Evolutionary conservation across 1,139 yeast species (phyloP), one percentile per base, ranked within the genome.

Genomic region (Cylindricascospora bacillispora): DNA sequence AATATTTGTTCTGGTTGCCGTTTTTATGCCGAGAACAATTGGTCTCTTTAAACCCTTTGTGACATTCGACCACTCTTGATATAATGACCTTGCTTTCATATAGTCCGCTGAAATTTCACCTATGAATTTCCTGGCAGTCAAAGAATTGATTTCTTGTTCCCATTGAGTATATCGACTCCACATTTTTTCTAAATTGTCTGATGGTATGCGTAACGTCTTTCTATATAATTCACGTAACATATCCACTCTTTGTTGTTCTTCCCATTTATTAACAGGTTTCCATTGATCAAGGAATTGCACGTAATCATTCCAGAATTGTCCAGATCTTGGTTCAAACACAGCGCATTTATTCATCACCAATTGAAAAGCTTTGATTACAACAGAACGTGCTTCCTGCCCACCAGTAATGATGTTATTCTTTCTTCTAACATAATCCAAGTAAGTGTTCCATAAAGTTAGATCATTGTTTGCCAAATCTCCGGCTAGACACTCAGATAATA

Each of bases 141-240:
- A 62, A 18, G 79, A 65, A 48, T 77, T 80, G 13, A 77, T 58
- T 28, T 73, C 78, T 42, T 75, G 80, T 54, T 89, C 97, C 75
- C 93, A 89, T 36, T 67, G 63, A 19, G 82, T 77, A 52, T 85
- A 89, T 29, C 63, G 73, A 35, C 72, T 63, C 98, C 98, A 89
- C 35, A 80, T 62, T 17, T 64, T 63, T 49, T 86, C 95, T 30
- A 89, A 61, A 34, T 75, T 73, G 35, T 68, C 70, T 19, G 82
- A 65, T 3, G 98, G 98, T 22, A 76, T 65, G 15, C 68, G 63
- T 21, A 85, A 64, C 41, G 80, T 73, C 36, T 70, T 69, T 43
- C 79, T 73, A 54, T 78, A 83, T 4, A 79, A 68, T 44, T 76
- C 77, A 45, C 97, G 65, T 30, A 81, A 69, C 45, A 77, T 62